Base-by-base conservation (phyloP, 305 asterid species). In the Stenogyne calaminthoides region DNA sequence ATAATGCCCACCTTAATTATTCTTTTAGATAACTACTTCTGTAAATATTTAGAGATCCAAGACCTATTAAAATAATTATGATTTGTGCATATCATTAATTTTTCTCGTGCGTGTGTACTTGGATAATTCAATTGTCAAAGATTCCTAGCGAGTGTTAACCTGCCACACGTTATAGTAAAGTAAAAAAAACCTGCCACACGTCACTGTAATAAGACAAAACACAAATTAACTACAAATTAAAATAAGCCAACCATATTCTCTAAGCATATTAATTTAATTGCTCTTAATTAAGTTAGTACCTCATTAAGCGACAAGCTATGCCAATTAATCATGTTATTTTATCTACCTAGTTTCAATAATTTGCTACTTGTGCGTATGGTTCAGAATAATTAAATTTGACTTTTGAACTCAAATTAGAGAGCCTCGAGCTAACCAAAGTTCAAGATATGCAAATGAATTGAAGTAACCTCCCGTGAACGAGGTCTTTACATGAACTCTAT, bases 321-420 rank as follows among this genome's bases (percentile, higher is more conserved):
- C 64, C 67, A 63, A 76, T 76, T 75, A 15, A 15, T 49, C 56
- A 1, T 62, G 42, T 27, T 37, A 40, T 18, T 52, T 34, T 55
- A 68, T 37, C 64, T 55, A 68, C 16, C 64, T 51, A 15, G 19
- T 16, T 63, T 47, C 9, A 47, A 22, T 67, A 4, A 62, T 76
- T 25, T 63, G 29, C 40, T 27, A 56, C 60, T 55, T 19, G 20
- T 8, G 18, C 18, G 15, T 44, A 44, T 44, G 52, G 18, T 14
- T 18, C 18, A 12, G 52, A 47, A 47, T 47, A 6, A 49, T 16
- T 49, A 49, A 3, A n/a, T 4, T 47, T 47, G 56, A 49, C 56
- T 49, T 49, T 49, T 49, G 54, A 46, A 46, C 19, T 4, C 16
- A 44, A 44, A 44, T 44, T 42, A 42, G 15, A 46, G 52, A 14